Evolutionary conservation across 208 protist genomes (phyloP), one percentile per base, ranked within the genome.

Genomic region (Acanthamoeba rhysodes): DNA sequence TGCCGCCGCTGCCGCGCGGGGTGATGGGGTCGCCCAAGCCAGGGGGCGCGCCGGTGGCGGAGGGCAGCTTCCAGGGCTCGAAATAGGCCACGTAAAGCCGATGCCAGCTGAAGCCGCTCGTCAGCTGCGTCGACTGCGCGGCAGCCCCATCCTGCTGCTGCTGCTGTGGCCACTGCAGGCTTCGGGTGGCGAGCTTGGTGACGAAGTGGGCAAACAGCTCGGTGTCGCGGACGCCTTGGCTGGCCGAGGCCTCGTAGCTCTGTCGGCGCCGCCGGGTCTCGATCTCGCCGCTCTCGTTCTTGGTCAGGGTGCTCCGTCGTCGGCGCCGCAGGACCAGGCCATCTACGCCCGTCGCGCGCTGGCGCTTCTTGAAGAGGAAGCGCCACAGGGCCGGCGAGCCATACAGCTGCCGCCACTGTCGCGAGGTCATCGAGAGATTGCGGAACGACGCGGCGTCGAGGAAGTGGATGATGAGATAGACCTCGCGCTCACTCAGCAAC

Each of bases 361-460:
- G 80, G 41, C 80, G 80, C 53, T 88, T 88, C 18, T 88, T 88
- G 80, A 88, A 88, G 80, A 88, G 80, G 80, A 88, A 88, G 80
- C 80, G 80, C 80, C 80, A 88, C 80, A 88, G 53, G 50, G 80
- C 41, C 27, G 45, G 80, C 50, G 80, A 88, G 32, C 50, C 14
- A 50, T 88, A 88, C 50, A 88, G 29, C 80, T 88, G 80, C 1
- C 80, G 20, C 80, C 80, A 88, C 53, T 88, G 80, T 5, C 80
- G 45, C 53, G 80, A 88, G 8, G 50, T 22, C 53, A 64, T 45
- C 12, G 48, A 64, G n/a, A 88, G 20, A 37, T 41, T 55, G 80
- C 80, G 22, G 10, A 88, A 50, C 80, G 80, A 59, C 9, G 80
- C 50, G 80, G 80, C 80, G n/a, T 88, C 80, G n/a, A 88, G 50